phyloP scores from a whole-genome alignment of 1,284 basidiomycete species.

The Ganoderma leucocontextum region DNA sequence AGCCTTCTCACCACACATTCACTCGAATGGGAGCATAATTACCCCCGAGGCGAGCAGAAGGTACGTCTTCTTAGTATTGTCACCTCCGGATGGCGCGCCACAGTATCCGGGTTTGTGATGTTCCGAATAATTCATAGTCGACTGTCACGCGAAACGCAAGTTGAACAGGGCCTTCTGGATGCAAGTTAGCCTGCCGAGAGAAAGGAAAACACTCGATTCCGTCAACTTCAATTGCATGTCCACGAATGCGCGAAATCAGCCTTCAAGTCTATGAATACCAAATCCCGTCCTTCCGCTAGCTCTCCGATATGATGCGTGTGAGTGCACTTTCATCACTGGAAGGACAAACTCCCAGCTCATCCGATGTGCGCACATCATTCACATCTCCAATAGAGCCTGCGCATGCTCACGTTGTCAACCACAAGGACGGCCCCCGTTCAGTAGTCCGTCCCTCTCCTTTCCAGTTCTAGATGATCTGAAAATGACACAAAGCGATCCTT shows the following conservation, averaged over 20 bases:
- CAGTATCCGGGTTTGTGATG: neutral
- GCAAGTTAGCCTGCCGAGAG: neutral
- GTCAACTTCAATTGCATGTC: neutral
- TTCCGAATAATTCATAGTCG: neutral
- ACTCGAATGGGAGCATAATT: neutral
- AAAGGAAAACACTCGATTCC: neutral
- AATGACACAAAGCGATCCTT: neutral
- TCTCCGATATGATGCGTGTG: slow-evolving; percentile 4
- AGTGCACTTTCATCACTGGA: neutral
- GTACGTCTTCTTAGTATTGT: neutral
- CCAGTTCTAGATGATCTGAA: slow-evolving; percentile 3
- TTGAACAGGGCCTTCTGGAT: neutral
- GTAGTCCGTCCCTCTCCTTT: neutral
- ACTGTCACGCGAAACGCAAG: neutral
- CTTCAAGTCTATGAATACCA: neutral
- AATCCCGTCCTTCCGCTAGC: neutral
- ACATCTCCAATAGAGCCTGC: neutral
- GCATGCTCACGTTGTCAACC: slow-evolving; percentile 3
- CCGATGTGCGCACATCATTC: slow-evolving; percentile 1
- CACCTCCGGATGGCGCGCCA: neutral
- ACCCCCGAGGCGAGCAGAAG: neutral
- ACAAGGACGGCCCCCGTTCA: neutral
- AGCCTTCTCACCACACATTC: neutral
- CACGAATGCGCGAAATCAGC: neutral
- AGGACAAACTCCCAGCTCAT: neutral